Base-by-base conservation (phyloP, 306 rosid species). In the Nissolia schottii region DNA sequence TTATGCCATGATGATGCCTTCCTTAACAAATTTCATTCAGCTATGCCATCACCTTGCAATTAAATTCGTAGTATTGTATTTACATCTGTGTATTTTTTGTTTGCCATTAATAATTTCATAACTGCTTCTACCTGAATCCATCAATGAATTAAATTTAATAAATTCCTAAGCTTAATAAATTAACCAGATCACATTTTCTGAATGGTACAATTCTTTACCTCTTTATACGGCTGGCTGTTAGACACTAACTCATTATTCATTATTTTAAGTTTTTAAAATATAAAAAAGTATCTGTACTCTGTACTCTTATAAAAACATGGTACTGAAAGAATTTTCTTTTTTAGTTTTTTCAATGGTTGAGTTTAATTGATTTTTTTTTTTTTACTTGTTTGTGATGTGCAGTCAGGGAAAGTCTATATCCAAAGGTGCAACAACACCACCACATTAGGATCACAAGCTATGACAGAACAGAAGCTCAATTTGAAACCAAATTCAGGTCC, bases 341-440 rank as follows among this genome's bases (percentile, higher is more conserved):
- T n/a, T n/a, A n/a, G n/a, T n/a, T n/a, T n/a, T n/a, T n/a, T n/a
- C n/a, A n/a, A n/a, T n/a, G n/a, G n/a, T n/a, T 78, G 35, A 19
- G 43, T 37, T 11, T 9, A 11, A 11, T 45, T 45, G 25, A 31
- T 16, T 5, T 38, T 58, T 25, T 5, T 51, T 19, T 49, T 35
- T 9, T 7, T 28, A 6, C 23, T 37, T 6, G 3, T 35, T 14
- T 56, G 15, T 83, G 25, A 5, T 3, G 4, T 81, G 82, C 93
- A 95, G 99, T 91, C 97, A 54, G 99, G 99, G 69, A 91, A 88
- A 70, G 96, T 95, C 23, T 89, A 89, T 79, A 71, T 95, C 12
- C 93, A 95, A 64, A 86, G 80, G 56, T 85, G 89, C 77, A 78
- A 71, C 35, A 43, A 80, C 68, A 59, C 87, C 35, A 43, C 78